Percentiles rank a stretch among this genome's conserved stretches.
These are phyloP conservation scores for Coriaria nepalensis DNA, from an alignment of 306 rosid genomes.

Conservation along the genomic window DNA sequence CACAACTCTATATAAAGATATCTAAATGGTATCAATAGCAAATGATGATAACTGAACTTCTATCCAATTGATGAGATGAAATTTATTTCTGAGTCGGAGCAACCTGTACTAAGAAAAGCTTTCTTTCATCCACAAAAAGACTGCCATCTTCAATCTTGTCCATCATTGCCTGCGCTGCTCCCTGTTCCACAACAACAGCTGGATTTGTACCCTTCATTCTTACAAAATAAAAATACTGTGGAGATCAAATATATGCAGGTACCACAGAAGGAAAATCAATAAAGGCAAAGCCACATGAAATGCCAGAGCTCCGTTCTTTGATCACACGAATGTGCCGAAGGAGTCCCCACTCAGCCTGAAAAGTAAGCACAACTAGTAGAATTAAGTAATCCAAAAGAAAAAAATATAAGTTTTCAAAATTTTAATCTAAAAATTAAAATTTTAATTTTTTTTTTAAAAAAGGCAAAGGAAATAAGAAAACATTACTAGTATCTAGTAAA, in stretches of 20 bases:
- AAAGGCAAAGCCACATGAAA: slow-evolving; percentile 95
- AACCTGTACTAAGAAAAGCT: slow-evolving; percentile 91
- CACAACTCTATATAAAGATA: too few relatives aligned
- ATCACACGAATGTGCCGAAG: slow-evolving; percentile 96
- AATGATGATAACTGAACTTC: not conserved
- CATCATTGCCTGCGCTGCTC: slow-evolving; percentile 85
- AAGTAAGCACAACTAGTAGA: slow-evolving; percentile 2
- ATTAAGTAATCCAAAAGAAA: too few relatives aligned
- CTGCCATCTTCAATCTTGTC: slow-evolving; percentile 78
- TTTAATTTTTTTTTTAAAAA: too few relatives aligned
- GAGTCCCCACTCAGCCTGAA: slow-evolving; percentile 97
- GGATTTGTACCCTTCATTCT: slow-evolving; percentile 7
- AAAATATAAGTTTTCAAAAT: not conserved
- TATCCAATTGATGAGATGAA: not conserved
- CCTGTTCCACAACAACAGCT: slow-evolving; percentile 40
- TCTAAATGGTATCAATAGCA: not conserved
- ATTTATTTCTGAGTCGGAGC: not conserved
- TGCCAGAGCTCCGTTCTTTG: slow-evolving; percentile 90
- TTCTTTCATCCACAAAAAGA: slow-evolving; percentile 76
- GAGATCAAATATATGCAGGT: slow-evolving; percentile 10
- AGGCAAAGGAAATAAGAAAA: slow-evolving; percentile 16
- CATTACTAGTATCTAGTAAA: slow-evolving; percentile 87
- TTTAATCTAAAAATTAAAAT: not conserved
- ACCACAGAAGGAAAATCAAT: slow-evolving; percentile 99
- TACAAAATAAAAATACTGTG: slow-evolving; percentile 9